Base-by-base conservation (phyloP, 2,329 filamentous ascomycete species). In the Zymoseptoria passerinii region DNA sequence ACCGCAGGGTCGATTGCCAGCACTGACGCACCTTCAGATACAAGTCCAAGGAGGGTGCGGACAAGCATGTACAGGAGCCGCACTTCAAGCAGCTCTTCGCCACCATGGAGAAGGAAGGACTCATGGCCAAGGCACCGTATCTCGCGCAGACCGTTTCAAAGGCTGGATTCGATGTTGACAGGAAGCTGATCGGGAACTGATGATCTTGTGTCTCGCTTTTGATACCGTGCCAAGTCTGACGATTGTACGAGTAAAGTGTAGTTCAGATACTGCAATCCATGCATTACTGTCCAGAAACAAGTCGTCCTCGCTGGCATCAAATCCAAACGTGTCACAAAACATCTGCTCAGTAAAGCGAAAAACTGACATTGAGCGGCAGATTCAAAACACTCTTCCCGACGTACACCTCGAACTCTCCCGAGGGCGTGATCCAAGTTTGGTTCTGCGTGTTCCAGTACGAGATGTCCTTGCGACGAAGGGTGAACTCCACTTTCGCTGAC, bases 351-450 rank as follows among this genome's bases (percentile, higher is more conserved):
- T 50, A 16, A 52, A 58, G 51, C 13, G 40, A 48, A 44, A 70
- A 68, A 16, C 23, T 66, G 9, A 63, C 65, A 10, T 29, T 60
- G n/a, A 72, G 62, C 56, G 68, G 66, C 56, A 65, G 65, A 53
- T 73, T 69, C 16, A 71, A 62, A 54, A 73, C 70, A 60, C 67
- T 72, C 65, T 67, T 69, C 10, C 80, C 79, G 35, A 81, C 66
- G 73, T 75, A 80, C 55, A 80, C 65, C 28, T 68, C 71, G 62
- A 76, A 81, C 52, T 67, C 63, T 18, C 73, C 77, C 4, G 56
- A 65, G 0, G 78, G 78, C 28, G 80, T 72, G 27, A 78, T 72
- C 80, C 80, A 82, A 58, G 78, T 75, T 73, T 82, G 79, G 62
- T 67, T 58, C 48, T 58, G 65, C 4, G 74, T 70, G 60, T 81